A percentile compares a stretch with the other conserved stretches of the same genome.
Evolutionary conservation across 1,139 yeast species (phyloP).

Genomic region (Candida labiduridarum): DNA sequence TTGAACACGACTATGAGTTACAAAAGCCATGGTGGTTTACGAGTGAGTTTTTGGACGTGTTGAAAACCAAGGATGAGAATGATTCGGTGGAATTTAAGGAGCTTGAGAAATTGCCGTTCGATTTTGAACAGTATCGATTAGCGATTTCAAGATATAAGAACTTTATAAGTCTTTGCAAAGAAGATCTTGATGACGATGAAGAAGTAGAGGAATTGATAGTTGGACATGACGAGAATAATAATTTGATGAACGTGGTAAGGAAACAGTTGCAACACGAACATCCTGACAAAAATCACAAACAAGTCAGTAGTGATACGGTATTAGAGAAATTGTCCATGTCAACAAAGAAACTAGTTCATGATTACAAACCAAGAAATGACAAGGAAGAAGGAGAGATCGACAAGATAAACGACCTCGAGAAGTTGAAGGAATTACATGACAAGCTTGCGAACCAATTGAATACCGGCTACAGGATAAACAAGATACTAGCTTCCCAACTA

Average conservation of each 20-base stretch:
- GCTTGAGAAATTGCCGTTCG: constrained; percentile 32
- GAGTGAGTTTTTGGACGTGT: constrained; percentile 29
- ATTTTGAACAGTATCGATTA: constrained; percentile 36
- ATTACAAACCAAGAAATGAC: constrained; percentile 7
- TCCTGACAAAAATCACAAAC: constrained; percentile 7
- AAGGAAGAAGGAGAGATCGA: constrained; percentile 18
- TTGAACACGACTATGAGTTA: constrained; percentile 38
- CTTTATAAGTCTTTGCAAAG: constrained; percentile 16
- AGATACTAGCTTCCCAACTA: constrained; percentile 46
- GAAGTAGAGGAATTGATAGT: constrained; percentile 15
- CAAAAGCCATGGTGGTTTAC: constrained; percentile 50
- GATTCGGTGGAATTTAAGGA: constrained; percentile 12
- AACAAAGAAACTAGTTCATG: constrained; percentile 8
- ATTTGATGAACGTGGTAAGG: constrained; percentile 12
- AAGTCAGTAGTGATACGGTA: constrained; percentile 11
- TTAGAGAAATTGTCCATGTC: constrained; percentile 11
- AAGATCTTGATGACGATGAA: constrained; percentile 10
- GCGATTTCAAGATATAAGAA: constrained; percentile 36
- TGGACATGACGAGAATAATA: constrained; percentile 14
- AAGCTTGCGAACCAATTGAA: constrained; percentile 22
- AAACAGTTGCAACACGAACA: constrained; percentile 16
- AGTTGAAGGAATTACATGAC: constrained; percentile 23
- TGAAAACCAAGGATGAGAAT: constrained; percentile 18
- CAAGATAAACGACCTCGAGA: constrained; percentile 20
- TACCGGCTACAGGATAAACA: constrained; percentile 55